These are phyloP conservation scores for Gryganskiella cystojenkinii DNA, from an alignment of 192 early-diverging fungal genomes.

Conservation along the genomic window DNA sequence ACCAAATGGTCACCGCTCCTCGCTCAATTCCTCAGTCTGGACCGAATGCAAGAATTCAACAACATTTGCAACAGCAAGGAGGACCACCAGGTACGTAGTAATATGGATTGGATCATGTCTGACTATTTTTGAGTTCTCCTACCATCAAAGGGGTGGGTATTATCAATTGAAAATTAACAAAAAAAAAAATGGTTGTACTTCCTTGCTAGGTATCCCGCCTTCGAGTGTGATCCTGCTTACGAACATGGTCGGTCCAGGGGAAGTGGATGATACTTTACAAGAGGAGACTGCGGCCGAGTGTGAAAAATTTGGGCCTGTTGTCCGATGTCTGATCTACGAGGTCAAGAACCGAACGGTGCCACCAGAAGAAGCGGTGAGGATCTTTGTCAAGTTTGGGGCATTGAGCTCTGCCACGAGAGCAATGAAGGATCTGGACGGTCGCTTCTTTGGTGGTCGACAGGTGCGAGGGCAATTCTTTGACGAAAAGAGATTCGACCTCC, in stretches of 20 bases:
- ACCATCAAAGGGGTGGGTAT: no score
- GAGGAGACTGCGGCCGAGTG: conserved; percentile 85
- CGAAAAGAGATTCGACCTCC: conserved; percentile 62
- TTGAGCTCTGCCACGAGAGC: conserved; percentile 62
- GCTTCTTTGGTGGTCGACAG: conserved; percentile 81
- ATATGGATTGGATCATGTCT: no score
- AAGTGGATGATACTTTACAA: conserved; percentile 80
- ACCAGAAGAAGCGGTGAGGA: conserved; percentile 77
- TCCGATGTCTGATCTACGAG: conserved; percentile 74
- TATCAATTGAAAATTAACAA: no score
- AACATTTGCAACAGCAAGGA: not conserved
- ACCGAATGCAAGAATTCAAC: not conserved
- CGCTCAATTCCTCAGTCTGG: no score
- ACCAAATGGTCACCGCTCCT: not conserved
- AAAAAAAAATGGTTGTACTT: no score
- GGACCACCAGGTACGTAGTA: no score
- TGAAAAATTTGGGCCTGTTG: conserved; percentile 79
- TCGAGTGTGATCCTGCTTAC: conserved; percentile 69
- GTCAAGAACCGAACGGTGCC: conserved; percentile 63
- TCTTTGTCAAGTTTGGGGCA: conserved; percentile 79
- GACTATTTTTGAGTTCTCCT: no score
- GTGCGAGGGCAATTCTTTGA: conserved; percentile 74
- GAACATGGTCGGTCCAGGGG: conserved; percentile 83
- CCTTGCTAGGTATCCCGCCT: not conserved
- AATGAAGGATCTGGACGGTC: conserved; percentile 68